Evolutionary conservation across 371 early-diverging fungal genomes (phyloP).

Genomic region (Mucor saturninus): DNA sequence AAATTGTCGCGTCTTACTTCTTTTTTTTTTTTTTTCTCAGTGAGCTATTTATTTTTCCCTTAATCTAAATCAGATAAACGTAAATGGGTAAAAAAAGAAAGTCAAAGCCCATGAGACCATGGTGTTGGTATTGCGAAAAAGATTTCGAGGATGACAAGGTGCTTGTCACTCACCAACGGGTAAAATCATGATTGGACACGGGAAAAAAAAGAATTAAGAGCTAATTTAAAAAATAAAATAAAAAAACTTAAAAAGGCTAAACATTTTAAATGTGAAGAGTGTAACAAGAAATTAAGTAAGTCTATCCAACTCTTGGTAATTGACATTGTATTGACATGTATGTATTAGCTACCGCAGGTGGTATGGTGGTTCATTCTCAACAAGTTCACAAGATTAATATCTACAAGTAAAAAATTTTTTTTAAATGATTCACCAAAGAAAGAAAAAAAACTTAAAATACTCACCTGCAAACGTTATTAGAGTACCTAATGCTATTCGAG

Average conservation of each 20-base stretch:
- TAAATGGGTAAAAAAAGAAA: conserved; percentile 57
- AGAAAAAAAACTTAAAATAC: conserved; percentile 1
- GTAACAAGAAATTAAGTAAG: conserved; percentile 82
- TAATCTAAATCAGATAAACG: conserved; percentile 8
- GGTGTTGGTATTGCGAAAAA: conserved; percentile 93
- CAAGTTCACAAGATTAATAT: conserved; percentile 94
- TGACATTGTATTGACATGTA: background rate
- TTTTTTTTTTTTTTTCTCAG: background rate
- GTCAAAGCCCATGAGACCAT: conserved; percentile 48
- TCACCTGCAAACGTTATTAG: conserved; percentile 35
- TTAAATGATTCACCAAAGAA: background rate
- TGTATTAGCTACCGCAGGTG: conserved; percentile 77
- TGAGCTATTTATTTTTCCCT: conserved; percentile 12
- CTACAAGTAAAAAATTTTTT: conserved; percentile 53
- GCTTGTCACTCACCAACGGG: conserved; percentile 87
- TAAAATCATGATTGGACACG: conserved; percentile 16
- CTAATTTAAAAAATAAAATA: too few relatives aligned
- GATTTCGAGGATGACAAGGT: conserved; percentile 97
- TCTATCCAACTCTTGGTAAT: background rate
- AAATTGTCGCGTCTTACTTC: background rate
- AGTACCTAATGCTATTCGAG: conserved; percentile 87
- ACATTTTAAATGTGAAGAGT: conserved; percentile 90
- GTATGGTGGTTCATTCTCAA: conserved; percentile 88
- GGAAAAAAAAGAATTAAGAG: too few relatives aligned
- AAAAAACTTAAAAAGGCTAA: conserved; percentile 62